Conservation (phyloP, 1,284 basidiomycete genomes). For the Gomphus bonarii region DNA sequence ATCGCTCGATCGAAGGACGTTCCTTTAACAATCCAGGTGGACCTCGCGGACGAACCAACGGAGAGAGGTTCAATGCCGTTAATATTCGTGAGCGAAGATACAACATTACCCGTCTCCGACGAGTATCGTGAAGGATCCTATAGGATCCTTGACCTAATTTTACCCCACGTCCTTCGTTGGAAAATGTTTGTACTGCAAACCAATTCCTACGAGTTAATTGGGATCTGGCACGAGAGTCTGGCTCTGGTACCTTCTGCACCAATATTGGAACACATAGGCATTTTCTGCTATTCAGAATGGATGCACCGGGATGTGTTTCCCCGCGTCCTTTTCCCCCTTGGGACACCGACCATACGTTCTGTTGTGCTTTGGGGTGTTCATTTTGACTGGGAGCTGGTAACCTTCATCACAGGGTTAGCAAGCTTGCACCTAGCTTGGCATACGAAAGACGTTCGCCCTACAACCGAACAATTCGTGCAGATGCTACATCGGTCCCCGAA, state of each 20-base stretch:
- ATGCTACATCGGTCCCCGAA: slow-evolving; percentile 40
- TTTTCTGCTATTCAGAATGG: slow-evolving; percentile 34
- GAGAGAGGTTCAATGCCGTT: too few species aligned
- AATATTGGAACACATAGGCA: slow-evolving; percentile 35
- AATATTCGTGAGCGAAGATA: slow-evolving; percentile 16
- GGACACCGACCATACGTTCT: slow-evolving; percentile 38
- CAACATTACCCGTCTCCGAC: slow-evolving; percentile 9
- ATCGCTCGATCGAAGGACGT: slow-evolving; percentile 36
- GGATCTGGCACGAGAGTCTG: background rate
- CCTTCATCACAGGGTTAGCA: slow-evolving; percentile 31
- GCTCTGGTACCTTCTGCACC: slow-evolving; percentile 29
- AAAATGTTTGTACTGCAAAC: slow-evolving; percentile 34
- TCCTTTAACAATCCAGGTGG: slow-evolving; percentile 37
- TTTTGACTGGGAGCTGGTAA: slow-evolving; percentile 41
- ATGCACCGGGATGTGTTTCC: slow-evolving; percentile 28
- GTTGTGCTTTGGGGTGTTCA: slow-evolving; percentile 53
- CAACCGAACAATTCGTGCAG: slow-evolving; percentile 35
- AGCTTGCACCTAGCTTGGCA: slow-evolving; percentile 50
- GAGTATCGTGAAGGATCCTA: background rate
- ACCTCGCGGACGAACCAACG: slow-evolving; percentile 29
- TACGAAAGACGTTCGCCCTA: slow-evolving; percentile 43
- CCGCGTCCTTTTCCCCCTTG: slow-evolving; percentile 41
- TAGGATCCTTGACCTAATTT: slow-evolving; percentile 36
- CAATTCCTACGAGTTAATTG: slow-evolving; percentile 33
- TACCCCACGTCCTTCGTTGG: slow-evolving; percentile 44